phyloP scores from a whole-genome alignment of 2,329 filamentous ascomycete species.

The Cryphonectria carpinicola region DNA sequence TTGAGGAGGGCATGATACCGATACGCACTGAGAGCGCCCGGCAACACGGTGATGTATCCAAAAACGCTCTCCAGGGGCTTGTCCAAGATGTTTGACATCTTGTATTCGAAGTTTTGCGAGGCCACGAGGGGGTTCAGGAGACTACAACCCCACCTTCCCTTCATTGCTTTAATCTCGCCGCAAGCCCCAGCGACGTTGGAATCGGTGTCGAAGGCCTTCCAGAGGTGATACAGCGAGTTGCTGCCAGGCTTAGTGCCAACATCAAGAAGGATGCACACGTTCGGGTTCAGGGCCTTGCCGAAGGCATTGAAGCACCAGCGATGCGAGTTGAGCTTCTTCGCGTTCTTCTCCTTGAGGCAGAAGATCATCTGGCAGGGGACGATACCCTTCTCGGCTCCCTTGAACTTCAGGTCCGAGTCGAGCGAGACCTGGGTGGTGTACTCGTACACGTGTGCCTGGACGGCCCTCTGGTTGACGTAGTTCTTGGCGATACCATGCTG shows the following conservation, averaged over 20 bases:
- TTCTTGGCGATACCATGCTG: conserved; percentile 99
- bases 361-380: conserved; percentile 98
- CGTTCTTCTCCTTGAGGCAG: conserved; percentile 96
- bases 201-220: conserved; percentile 98
- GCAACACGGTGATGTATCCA: conserved; percentile 96
- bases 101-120: conserved; percentile 99
- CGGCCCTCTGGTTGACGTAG: conserved; percentile 91
- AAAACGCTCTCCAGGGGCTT: conserved; percentile 97
- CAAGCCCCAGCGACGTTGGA: conserved; percentile 97
- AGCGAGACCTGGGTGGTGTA: conserved; percentile 98
- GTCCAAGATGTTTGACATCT: conserved; percentile 99
- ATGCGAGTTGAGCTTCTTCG: conserved; percentile 97
- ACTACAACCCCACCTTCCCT: conserved; percentile 80
- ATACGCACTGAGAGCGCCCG: conserved; percentile 93
- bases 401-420: conserved; percentile 95
- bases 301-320: conserved; percentile 99
- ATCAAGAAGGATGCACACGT: conserved; percentile 95
- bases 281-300: conserved; percentile 87
- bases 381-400: conserved; percentile 98
- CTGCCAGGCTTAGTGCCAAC: conserved; percentile 90
- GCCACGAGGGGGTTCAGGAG: conserved; percentile 93
- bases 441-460: conserved; percentile 96
- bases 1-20: conserved; percentile 96
- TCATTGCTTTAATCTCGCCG: conserved; percentile 96
- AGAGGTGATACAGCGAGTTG: conserved; percentile 94